Base-by-base conservation (phyloP, 2,329 filamentous ascomycete species). In the Phyllosticta citrichinensis region DNA sequence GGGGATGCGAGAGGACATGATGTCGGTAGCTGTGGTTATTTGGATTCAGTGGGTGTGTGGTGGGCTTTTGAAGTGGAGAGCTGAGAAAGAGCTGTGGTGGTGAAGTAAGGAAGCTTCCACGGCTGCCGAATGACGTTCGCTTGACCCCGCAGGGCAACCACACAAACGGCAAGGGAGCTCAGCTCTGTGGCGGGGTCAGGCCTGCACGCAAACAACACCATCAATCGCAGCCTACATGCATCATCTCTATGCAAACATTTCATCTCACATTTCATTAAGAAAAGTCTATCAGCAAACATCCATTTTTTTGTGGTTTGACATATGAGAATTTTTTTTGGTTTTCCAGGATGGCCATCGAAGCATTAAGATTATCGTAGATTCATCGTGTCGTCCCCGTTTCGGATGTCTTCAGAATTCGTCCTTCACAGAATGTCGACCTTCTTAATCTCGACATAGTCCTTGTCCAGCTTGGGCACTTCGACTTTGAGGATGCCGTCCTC, bases 401-500 rank as follows among this genome's bases (percentile, higher is more conserved):
- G 33, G 47, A 47, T 54, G 50, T n/a, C 52, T 27, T 19, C 20
- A 40, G 53, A 30, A 22, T 20, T 3, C 22, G 22, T 22, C 14
- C 33, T 25, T 50, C 78, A 80, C 68, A 79, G 75, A 53, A 81
- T 74, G 66, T 80, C 78, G 19, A 81, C 77, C 71, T 80, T 80
- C 68, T 76, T 77, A 24, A 82, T 74, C 67, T 80, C 76, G 9
- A 80, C 79, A 66, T 84, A 87, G 77, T 84, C 85, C 65, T 84
- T 84, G 69, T 87, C 84, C 8, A 83, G 68, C 77, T 91, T 92
- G 8, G 88, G 88, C 1, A 95, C 83, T n/a, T 83, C 85, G n/a
- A 95, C 80, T 40, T 86, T 78, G 66, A 95, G 73, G 1, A 95
- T 77, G 5, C 90, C 90, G 69, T 94, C 87, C 72, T 91, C 87